phyloP scores from a whole-genome alignment of 2,329 filamentous ascomycete species.

The Lasiodiplodia gonubiensis region DNA sequence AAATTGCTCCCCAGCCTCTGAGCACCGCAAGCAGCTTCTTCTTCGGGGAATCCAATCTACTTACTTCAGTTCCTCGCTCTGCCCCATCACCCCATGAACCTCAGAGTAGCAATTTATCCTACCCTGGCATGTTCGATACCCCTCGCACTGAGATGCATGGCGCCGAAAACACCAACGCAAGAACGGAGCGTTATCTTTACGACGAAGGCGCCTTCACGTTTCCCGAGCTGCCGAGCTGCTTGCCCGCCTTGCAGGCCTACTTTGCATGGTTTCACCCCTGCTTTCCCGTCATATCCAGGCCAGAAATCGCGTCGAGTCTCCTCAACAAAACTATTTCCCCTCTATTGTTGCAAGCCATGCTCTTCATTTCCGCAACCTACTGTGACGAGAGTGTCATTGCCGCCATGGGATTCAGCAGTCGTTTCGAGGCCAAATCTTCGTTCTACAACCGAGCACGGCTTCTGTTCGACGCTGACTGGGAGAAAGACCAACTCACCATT shows the following conservation, averaged over 20 bases:
- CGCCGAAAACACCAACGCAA: slow-evolving; percentile 42
- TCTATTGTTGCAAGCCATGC: slow-evolving; percentile 59
- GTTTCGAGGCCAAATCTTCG: slow-evolving; percentile 57
- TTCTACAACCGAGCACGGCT: slow-evolving; percentile 59
- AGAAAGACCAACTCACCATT: slow-evolving; percentile 57
- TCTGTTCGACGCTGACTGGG: slow-evolving; percentile 61
- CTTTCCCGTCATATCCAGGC: slow-evolving; percentile 60
- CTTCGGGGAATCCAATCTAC: slow-evolving; percentile 55
- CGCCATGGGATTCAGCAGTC: slow-evolving; percentile 54
- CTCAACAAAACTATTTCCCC: slow-evolving; percentile 53
- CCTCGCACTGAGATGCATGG: slow-evolving; percentile 46
- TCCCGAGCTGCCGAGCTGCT: slow-evolving; percentile 51
- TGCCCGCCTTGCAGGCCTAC: slow-evolving; percentile 57
- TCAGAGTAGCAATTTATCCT: slow-evolving; percentile 39
- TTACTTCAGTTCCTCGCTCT: slow-evolving; percentile 57
- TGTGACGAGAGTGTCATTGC: slow-evolving; percentile 56
- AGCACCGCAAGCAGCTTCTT: slow-evolving; percentile 43
- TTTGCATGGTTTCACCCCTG: slow-evolving; percentile 64
- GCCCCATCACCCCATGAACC: slow-evolving; percentile 34
- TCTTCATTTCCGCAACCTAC: slow-evolving; percentile 61
- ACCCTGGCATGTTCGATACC: slow-evolving; percentile 42
- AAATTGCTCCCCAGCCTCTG: slow-evolving; percentile 34
- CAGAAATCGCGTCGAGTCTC: slow-evolving; percentile 50
- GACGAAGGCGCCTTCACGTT: slow-evolving; percentile 54
- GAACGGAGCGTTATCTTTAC: slow-evolving; percentile 45